phyloP scores from a whole-genome alignment of 768 basidiomycete species.

The Dioszegia aurantiaca region DNA sequence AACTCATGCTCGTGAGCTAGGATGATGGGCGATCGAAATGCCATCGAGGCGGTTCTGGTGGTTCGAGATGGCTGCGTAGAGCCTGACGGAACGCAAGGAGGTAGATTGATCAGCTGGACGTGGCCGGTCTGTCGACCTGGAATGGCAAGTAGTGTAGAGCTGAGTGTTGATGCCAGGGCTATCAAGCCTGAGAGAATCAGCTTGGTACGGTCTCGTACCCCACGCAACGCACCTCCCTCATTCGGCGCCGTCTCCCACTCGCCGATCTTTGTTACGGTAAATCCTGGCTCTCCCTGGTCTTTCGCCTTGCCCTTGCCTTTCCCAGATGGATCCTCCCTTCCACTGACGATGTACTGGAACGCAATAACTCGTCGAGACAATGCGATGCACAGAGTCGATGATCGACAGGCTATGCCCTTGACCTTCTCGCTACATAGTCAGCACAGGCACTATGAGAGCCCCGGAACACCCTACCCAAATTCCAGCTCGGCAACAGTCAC shows the following conservation, averaged over 20 bases:
- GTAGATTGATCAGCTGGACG: conserved; percentile 50
- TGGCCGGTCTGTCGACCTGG: conserved; percentile 53
- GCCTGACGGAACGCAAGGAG: conserved; percentile 31
- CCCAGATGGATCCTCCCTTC: not conserved
- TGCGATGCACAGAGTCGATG: conserved; percentile 35
- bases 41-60: conserved; percentile 8
- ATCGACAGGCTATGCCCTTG: conserved; percentile 30
- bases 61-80: conserved; percentile 21
- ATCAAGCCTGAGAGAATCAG: conserved; percentile 40
- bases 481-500: conserved; percentile 41
- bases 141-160: conserved; percentile 47
- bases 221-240: conserved; percentile 34
- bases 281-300: conserved; percentile 16
- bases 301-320: conserved; percentile 30
- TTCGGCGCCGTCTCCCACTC: conserved; percentile 52
- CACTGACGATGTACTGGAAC: conserved; percentile 40
- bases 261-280: conserved; percentile 40
- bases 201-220: too few relatives aligned
- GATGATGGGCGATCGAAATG: conserved; percentile 51
- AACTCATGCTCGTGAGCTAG: conserved; percentile 50
- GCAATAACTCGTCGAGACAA: conserved; percentile 36
- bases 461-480: conserved; percentile 33
- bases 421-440: conserved; percentile 34
- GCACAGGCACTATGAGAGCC: not conserved
- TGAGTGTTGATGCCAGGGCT: conserved; percentile 38